These are phyloP conservation scores for Stephania yunnanensis DNA, from an alignment of 164 flowering plant species.

Conservation along the genomic window DNA sequence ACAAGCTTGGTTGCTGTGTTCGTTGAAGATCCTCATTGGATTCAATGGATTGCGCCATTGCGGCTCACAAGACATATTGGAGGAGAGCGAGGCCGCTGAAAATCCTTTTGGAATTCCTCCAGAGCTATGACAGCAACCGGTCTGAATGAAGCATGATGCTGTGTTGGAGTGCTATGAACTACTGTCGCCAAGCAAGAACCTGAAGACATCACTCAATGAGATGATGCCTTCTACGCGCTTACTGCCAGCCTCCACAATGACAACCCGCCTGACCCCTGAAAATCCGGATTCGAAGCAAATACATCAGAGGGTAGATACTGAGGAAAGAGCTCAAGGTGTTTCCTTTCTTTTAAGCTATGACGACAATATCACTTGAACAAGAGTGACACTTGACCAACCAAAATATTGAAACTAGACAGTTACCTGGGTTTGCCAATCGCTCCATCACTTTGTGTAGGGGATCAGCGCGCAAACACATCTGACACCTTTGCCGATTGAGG, in stretches of 20 bases:
- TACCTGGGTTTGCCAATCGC: constrained; percentile 77
- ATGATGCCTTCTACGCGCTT: constrained; percentile 89
- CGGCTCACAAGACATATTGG: not conserved
- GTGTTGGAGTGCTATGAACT: constrained; percentile 10
- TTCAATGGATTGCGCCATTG: constrained; percentile 6
- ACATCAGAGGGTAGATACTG: not conserved
- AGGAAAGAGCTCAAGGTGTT: not conserved
- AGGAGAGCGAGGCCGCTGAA: constrained; percentile 10
- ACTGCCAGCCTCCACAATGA: constrained; percentile 92
- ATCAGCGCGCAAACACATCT: constrained; percentile 90
- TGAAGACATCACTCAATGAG: constrained; percentile 68
- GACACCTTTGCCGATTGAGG: constrained; percentile 61
- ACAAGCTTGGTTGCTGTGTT: constrained; percentile 7
- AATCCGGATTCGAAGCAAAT: constrained; percentile 1
- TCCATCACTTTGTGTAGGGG: constrained; percentile 87
- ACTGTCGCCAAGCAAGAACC: constrained; percentile 55
- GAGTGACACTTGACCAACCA: not conserved
- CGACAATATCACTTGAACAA: not conserved
- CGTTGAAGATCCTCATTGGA: not conserved
- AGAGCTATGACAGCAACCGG: constrained; percentile 6
- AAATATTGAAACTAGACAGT: not conserved
- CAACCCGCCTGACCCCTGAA: constrained; percentile 77
- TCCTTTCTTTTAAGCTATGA: not conserved
- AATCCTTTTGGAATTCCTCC: constrained; percentile 4
- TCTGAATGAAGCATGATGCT: not conserved